Evolutionary conservation across 2,329 filamentous ascomycete genomes (phyloP).

Genomic region (Talaromyces sp.): DNA sequence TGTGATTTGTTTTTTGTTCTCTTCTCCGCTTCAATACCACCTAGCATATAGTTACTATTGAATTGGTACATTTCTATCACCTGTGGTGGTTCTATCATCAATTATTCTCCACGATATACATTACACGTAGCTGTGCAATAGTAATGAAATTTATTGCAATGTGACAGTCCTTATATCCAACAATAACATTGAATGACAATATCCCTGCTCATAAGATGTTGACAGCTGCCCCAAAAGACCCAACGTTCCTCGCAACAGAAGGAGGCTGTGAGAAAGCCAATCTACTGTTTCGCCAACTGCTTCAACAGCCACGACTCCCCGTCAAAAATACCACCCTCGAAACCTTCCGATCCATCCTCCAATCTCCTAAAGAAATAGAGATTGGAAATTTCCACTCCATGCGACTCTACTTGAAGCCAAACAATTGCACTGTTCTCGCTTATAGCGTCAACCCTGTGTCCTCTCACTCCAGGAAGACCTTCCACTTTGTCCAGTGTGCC

Average conservation of each 20-base stretch:
- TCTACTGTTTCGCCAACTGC: background rate
- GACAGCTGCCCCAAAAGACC: background rate
- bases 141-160: too few species aligned
- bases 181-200: too few species aligned
- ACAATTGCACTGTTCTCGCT: background rate
- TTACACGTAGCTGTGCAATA: too few species aligned
- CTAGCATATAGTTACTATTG: background rate
- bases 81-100: background rate
- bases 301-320: background rate
- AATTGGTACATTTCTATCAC: background rate
- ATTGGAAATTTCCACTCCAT: background rate
- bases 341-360: background rate
- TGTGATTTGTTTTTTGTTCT: background rate
- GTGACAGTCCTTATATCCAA: background rate
- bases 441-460: background rate
- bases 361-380: background rate
- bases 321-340: background rate
- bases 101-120: background rate
- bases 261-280: background rate
- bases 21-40: background rate
- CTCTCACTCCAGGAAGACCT: background rate
- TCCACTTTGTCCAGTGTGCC: background rate
- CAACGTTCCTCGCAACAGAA: background rate
- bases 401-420: background rate
- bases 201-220: too few species aligned